Evolutionary conservation across 768 basidiomycete species (phyloP), one percentile per base, ranked within the genome.

Genomic region (Flagelloscypha sp.): DNA sequence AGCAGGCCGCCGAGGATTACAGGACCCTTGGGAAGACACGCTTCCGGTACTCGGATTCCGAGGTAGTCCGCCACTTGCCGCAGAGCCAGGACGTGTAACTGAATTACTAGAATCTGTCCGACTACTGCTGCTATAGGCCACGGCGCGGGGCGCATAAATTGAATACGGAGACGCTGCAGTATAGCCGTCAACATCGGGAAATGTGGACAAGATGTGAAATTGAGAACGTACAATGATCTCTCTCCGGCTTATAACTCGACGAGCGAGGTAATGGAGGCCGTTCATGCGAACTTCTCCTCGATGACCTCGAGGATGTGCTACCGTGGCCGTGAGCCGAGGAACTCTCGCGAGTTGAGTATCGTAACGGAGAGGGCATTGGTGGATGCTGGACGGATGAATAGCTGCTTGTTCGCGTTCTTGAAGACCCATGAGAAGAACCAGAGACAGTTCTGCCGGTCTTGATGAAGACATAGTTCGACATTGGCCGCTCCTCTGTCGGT

Each of bases 1-100:
- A 7, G 62, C 62, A 3, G 76, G 69, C 24, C 69, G 65, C 25
- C 56, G 59, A 25, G 59, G 63, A 38, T 54, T 58, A 45, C 57
- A 35, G 31, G 51, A 55, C 5, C 56, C 58, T 7, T 47, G 45
- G 13, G 56, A 27, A 20, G 52, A 53, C 7, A 39, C 39, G 10
- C 55, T 49, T 23, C 50, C 54, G 24, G 61, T 63, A 16, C 59
- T 59, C 24, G 59, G 66, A 34, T 54, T 50, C 50, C 13, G 53
- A 9, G n/a, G 17, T 17, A 36, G 30, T 17, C 38, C 35, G 49
- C 46, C 51, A 41, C 36, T 48, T 40, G 42, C 38, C 18, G 24
- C 30, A 24, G 36, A 27, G 25, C 37, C 35, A 13, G 42, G 24
- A 19, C 37, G 42, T 16, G 34, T 24, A 15, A 43, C 24, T 12